A percentile compares a stretch with the other conserved stretches of the same genome.
Conservation (phyloP, 23 red algal genomes). For the Pyropia haitanensis region DNA sequence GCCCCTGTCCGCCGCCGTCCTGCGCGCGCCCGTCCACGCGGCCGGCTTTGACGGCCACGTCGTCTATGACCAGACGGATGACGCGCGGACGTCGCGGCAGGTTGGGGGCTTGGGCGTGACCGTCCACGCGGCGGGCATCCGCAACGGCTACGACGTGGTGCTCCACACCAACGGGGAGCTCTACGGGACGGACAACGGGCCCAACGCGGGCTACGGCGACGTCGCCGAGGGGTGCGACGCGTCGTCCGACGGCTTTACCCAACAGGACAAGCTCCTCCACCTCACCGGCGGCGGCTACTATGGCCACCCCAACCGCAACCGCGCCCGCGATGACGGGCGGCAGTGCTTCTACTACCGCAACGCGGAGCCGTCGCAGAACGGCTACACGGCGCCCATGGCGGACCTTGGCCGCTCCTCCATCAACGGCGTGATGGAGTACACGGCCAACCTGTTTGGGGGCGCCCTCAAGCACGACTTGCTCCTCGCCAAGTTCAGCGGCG, state of each 20-base stretch:
- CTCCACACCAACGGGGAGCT: slow-evolving; percentile 31
- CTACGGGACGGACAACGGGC: slow-evolving; percentile 50
- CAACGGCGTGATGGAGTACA: slow-evolving; percentile 60
- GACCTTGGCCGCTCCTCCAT: slow-evolving; percentile 24
- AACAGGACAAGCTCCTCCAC: slow-evolving; percentile 16
- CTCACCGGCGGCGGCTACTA: slow-evolving; percentile 21
- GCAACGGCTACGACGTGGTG: slow-evolving; percentile 29
- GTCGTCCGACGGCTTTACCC: slow-evolving; percentile 3
- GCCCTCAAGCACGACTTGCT: slow-evolving; percentile 26
- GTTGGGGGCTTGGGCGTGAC: slow-evolving; percentile 14
- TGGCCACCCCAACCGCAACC: slow-evolving; percentile 55
- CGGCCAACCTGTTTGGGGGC: slow-evolving; percentile 32
- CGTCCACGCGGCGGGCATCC: slow-evolving; percentile 35
- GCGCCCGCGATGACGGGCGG: slow-evolving; percentile 27
- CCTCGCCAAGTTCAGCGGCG: slow-evolving; percentile 23
- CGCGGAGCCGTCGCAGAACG: slow-evolving; percentile 2
- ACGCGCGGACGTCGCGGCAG: slow-evolving; percentile 17
- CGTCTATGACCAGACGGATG: slow-evolving; percentile 18
- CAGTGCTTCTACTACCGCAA: slow-evolving; percentile 29
- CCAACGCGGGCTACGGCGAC: slow-evolving; percentile 51
- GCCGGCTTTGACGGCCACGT: slow-evolving; percentile 34
- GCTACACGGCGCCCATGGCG: slow-evolving; percentile 26
- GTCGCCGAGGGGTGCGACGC: slow-evolving; percentile 24
- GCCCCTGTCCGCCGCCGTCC: slow-evolving; percentile 26
- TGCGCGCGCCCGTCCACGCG: slow-evolving; percentile 21